Conservation (phyloP, 2,329 filamentous ascomycete species). For the Colletotrichum paranaense region DNA sequence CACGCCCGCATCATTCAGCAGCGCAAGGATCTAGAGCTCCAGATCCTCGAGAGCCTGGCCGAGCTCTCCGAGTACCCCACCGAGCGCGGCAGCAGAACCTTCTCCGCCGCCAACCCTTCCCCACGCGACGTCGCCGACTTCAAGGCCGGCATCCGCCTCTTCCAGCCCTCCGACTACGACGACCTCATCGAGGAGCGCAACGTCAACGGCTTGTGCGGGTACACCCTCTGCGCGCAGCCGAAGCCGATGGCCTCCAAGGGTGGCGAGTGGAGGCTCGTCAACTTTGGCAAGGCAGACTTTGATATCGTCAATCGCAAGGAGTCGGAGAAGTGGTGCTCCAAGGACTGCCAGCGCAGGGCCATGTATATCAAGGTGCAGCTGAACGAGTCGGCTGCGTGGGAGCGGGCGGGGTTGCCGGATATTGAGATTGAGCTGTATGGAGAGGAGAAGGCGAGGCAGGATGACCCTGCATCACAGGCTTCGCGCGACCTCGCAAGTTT, state of each 20-base stretch:
- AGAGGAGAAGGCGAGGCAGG: conserved; percentile 65
- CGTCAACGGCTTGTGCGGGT: conserved; percentile 84
- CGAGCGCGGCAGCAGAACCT: conserved; percentile 41
- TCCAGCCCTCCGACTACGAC: conserved; percentile 91
- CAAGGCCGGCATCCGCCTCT: conserved; percentile 73
- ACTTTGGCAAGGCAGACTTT: conserved; percentile 63
- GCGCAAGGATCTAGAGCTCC: conserved; percentile 80
- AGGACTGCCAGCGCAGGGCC: conserved; percentile 80
- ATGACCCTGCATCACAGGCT: conserved; percentile 54
- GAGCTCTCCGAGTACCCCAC: conserved; percentile 72
- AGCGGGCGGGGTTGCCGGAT: conserved; percentile 71
- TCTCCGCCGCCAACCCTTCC: conserved; percentile 61
- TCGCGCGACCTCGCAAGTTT: conserved; percentile 53
- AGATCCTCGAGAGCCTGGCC: conserved; percentile 79
- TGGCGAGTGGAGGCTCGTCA: conserved; percentile 76
- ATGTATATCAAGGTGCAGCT: conserved; percentile 92
- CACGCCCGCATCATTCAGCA: conserved; percentile 87
- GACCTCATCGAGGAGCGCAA: conserved; percentile 90
- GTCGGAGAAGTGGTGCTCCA: conserved; percentile 88
- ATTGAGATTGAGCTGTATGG: conserved; percentile 73
- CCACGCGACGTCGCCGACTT: conserved; percentile 73
- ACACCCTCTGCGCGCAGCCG: conserved; percentile 79
- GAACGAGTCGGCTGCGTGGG: conserved; percentile 86
- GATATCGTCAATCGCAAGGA: conserved; percentile 78
- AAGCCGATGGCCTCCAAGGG: conserved; percentile 66